These are phyloP conservation scores for Penstemon barbatus DNA, from an alignment of 257 asterid genomes.

Conservation along the genomic window DNA sequence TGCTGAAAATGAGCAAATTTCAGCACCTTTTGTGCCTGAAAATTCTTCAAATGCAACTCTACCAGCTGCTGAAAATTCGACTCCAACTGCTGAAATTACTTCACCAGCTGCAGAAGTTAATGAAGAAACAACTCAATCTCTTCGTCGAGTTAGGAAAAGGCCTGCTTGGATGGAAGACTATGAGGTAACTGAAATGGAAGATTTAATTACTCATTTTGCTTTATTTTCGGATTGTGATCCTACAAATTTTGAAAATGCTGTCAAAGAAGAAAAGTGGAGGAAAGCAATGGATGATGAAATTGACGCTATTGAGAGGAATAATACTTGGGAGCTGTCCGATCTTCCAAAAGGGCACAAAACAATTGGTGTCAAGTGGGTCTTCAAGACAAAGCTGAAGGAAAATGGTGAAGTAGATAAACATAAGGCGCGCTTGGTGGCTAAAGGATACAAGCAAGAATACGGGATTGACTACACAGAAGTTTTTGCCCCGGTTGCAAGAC, in stretches of 20 bases:
- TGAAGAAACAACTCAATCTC: background rate
- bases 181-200: background rate
- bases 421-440: no score
- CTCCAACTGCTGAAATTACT: no score
- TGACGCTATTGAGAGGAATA: background rate
- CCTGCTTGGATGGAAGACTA: background rate
- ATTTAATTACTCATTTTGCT: background rate
- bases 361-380: background rate
- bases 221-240: slow-evolving; percentile 19
- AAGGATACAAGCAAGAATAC: no score
- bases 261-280: background rate
- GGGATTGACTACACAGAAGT: no score
- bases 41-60: background rate
- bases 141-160: background rate
- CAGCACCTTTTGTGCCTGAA: background rate
- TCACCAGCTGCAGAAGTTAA: no score
- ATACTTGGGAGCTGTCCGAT: background rate
- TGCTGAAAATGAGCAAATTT: background rate
- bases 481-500: no score
- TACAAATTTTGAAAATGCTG: background rate
- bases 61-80: no score
- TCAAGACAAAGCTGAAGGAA: no score
- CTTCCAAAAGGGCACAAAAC: background rate
- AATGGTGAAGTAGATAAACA: no score
- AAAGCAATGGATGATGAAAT: slow-evolving; percentile 8